Evolutionary conservation across 2,329 filamentous ascomycete genomes (phyloP).

Genomic region (Volutella citrinella): DNA sequence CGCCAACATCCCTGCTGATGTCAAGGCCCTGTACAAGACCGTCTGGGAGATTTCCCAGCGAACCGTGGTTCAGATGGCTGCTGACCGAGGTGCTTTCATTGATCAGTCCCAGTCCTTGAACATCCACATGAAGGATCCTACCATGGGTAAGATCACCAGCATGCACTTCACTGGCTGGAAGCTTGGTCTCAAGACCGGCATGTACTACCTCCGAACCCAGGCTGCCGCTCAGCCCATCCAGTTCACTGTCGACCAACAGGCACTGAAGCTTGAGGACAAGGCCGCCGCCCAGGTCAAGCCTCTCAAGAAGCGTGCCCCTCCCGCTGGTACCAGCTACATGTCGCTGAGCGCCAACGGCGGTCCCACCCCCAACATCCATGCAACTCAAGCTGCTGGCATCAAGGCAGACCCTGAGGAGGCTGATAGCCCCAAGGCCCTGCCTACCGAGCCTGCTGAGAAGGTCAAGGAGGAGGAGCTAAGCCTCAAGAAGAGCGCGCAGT

Average conservation of each 20-base stretch:
- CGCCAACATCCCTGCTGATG: constrained; percentile 90
- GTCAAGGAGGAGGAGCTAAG: constrained; percentile 63
- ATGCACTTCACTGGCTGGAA: constrained; percentile 99
- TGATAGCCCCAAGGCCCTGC: constrained; percentile 74
- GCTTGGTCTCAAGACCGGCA: constrained; percentile 97
- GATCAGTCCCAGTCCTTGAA: constrained; percentile 99
- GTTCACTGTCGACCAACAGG: constrained; percentile 98
- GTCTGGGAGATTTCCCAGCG: constrained; percentile 99
- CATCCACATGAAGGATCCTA: constrained; percentile 98
- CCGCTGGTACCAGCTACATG: constrained; percentile 44
- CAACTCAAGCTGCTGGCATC: constrained; percentile 64
- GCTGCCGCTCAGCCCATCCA: constrained; percentile 95
- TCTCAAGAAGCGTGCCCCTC: constrained; percentile 67
- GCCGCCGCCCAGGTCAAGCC: constrained; percentile 64
- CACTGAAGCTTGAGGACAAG: constrained; percentile 81
- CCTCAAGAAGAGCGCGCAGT: constrained; percentile 53
- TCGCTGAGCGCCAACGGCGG: constrained; percentile 63
- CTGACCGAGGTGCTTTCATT: constrained; percentile 96
- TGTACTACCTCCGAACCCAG: constrained; percentile 99
- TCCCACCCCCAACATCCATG: constrained; percentile 65
- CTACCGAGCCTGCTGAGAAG: constrained; percentile 65
- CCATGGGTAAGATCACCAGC: constrained; percentile 99
- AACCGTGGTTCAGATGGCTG: constrained; percentile 94
- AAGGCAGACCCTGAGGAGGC: constrained; percentile 75
- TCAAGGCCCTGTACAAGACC: constrained; percentile 98